Percentiles rank a stretch among this genome's conserved stretches.
Conservation (phyloP, 805 yeast species). For the Candida xiaguanensis region DNA sequence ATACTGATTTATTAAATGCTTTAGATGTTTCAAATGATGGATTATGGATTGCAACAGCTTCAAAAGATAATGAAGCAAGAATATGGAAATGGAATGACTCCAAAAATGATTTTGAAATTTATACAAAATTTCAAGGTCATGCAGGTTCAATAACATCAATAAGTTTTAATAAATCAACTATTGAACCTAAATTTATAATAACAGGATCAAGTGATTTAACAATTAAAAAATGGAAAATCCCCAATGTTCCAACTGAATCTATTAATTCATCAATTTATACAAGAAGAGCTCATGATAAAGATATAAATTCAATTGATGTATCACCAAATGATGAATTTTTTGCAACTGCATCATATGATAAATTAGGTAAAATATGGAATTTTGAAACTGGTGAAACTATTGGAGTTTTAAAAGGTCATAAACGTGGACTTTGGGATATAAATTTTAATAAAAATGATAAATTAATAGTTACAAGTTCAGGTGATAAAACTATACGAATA, state of each 20-base stretch:
- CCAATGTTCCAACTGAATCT: slow-evolving; percentile 30
- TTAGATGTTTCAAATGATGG: slow-evolving; percentile 80
- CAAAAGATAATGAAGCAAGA: slow-evolving; percentile 82
- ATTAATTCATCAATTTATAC: slow-evolving; percentile 77
- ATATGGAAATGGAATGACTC: slow-evolving; percentile 69
- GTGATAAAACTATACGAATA: slow-evolving; percentile 84
- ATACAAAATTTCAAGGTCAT: slow-evolving; percentile 78
- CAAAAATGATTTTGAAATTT: slow-evolving; percentile 34
- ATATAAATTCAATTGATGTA: slow-evolving; percentile 83
- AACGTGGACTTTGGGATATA: slow-evolving; percentile 92
- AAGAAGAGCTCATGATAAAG: slow-evolving; percentile 94
- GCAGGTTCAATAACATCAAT: slow-evolving; percentile 83
- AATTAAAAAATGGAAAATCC: slow-evolving; percentile 79
- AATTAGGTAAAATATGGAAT: slow-evolving; percentile 88
- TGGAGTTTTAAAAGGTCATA: slow-evolving; percentile 85
- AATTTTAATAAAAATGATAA: slow-evolving; percentile 78
- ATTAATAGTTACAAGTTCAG: slow-evolving; percentile 76
- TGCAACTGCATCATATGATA: slow-evolving; percentile 94
- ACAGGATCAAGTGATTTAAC: slow-evolving; percentile 86
- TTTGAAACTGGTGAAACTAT: slow-evolving; percentile 79
- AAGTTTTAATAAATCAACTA: slow-evolving; percentile 58
- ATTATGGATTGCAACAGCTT: slow-evolving; percentile 84
- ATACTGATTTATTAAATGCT: slow-evolving; percentile 77
- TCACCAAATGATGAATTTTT: slow-evolving; percentile 86
- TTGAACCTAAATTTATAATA: slow-evolving; percentile 63